These are phyloP conservation scores for Mortierella sp. DNA, from an alignment of 371 early-diverging fungal genomes.

Conservation along the genomic window DNA sequence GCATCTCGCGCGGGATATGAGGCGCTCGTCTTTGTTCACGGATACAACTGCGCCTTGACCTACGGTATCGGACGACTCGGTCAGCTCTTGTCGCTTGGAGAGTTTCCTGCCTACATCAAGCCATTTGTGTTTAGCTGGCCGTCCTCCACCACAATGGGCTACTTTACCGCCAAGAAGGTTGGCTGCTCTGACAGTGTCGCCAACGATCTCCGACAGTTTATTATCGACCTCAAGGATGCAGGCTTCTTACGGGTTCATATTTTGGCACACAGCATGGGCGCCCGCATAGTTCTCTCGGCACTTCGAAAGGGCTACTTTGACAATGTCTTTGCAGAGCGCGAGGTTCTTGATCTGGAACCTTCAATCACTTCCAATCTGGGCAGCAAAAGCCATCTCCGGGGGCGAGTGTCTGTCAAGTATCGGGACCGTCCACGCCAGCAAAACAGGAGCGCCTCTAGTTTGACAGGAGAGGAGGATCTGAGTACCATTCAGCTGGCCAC, in stretches of 20 bases:
- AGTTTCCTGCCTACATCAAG: slow-evolving; percentile 61
- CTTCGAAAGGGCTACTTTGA: slow-evolving; percentile 44
- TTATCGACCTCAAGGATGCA: slow-evolving; percentile 51
- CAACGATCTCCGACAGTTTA: slow-evolving; percentile 53
- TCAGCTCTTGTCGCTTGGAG: slow-evolving; percentile 60
- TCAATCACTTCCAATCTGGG: slow-evolving; percentile 10
- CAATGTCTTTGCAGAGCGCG: slow-evolving; percentile 38
- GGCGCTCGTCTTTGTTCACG: slow-evolving; percentile 63
- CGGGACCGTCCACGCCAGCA: slow-evolving; percentile 19
- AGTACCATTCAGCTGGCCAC: slow-evolving; percentile 45
- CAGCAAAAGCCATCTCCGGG: slow-evolving; percentile 20
- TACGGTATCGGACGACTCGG: slow-evolving; percentile 59
- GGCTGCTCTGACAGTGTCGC: slow-evolving; percentile 55
- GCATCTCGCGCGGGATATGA: slow-evolving; percentile 55
- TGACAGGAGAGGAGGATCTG: not conserved
- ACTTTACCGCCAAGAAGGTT: slow-evolving; percentile 48
- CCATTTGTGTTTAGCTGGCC: slow-evolving; percentile 65
- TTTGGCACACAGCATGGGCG: slow-evolving; percentile 60
- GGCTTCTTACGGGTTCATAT: slow-evolving; percentile 62
- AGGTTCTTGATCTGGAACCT: slow-evolving; percentile 22
- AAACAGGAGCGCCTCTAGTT: not conserved
- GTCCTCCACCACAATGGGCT: slow-evolving; percentile 58
- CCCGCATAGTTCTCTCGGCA: slow-evolving; percentile 44
- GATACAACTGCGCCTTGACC: slow-evolving; percentile 61
- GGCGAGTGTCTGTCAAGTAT: slow-evolving; percentile 22